A percentile compares a stretch with the other conserved stretches of the same genome.
Evolutionary conservation across 2,329 filamentous ascomycete genomes (phyloP).

Genomic region (Meredithiella fracta): DNA sequence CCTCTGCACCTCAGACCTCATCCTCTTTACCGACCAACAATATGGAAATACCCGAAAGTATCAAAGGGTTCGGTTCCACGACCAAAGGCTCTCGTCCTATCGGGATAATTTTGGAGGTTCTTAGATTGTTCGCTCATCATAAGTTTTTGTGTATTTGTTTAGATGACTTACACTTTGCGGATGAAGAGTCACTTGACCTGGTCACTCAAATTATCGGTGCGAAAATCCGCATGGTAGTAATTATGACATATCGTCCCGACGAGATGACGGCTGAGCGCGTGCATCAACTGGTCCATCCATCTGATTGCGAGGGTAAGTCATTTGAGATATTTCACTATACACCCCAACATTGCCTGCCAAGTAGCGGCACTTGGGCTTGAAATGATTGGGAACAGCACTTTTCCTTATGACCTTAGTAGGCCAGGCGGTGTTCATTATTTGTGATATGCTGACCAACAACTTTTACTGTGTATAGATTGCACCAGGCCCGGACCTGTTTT

Average conservation of each 20-base stretch:
- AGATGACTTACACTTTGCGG: slow-evolving; percentile 82
- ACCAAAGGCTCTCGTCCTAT: slow-evolving; percentile 52
- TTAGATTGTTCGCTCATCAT: slow-evolving; percentile 64
- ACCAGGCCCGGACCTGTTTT: slow-evolving; percentile 34
- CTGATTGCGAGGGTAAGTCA: slow-evolving; percentile 33
- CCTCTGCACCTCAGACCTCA: slow-evolving; percentile 24
- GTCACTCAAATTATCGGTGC: slow-evolving; percentile 65
- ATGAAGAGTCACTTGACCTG: slow-evolving; percentile 71
- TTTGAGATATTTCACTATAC: neutral
- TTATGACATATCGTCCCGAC: slow-evolving; percentile 59
- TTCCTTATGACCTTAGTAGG: no score
- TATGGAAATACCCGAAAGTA: slow-evolving; percentile 25
- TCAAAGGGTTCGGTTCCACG: neutral
- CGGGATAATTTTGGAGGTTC: slow-evolving; percentile 74
- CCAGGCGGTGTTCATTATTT: neutral
- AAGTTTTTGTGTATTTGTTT: slow-evolving; percentile 80
- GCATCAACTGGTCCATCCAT: slow-evolving; percentile 36
- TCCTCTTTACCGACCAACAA: no score
- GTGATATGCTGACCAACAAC: slow-evolving; percentile 14
- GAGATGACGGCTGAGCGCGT: slow-evolving; percentile 42
- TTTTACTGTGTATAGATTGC: slow-evolving; percentile 23
- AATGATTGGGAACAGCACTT: no score
- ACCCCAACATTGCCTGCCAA: neutral
- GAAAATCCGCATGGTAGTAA: slow-evolving; percentile 64
- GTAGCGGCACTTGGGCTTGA: neutral